Percentiles rank a stretch among this genome's conserved stretches.
These are phyloP conservation scores for Hansenula sp. DNA, from an alignment of 1,139 yeast species.

Conservation along the genomic window DNA sequence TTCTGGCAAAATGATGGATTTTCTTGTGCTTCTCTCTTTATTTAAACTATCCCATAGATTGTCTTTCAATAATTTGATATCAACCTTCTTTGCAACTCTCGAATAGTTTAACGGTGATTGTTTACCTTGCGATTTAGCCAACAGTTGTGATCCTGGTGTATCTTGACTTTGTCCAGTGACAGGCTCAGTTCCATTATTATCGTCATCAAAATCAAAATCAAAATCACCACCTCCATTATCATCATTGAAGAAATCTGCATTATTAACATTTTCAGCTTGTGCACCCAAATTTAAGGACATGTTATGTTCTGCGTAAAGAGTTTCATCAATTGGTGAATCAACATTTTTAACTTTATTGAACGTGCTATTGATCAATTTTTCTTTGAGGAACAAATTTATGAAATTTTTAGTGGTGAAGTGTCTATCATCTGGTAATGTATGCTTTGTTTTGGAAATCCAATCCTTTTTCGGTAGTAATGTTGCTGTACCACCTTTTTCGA, in stretches of 20 bases:
- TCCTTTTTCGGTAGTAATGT: constrained; percentile 40
- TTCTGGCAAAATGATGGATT: constrained; percentile 4
- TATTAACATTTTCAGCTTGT: constrained; percentile 9
- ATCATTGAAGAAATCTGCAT: constrained; percentile 32
- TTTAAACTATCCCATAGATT: constrained; percentile 71
- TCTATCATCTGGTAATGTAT: constrained; percentile 70
- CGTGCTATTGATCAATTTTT: constrained; percentile 36
- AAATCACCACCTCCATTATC: constrained; percentile 17
- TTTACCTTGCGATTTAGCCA: constrained; percentile 23
- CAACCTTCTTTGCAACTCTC: constrained; percentile 79
- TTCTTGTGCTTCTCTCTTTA: constrained; percentile 13
- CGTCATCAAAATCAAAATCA: constrained; percentile 10
- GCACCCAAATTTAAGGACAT: constrained; percentile 28
- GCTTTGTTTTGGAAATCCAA: constrained; percentile 35
- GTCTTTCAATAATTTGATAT: constrained; percentile 73
- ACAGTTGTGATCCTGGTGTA: constrained; percentile 15
- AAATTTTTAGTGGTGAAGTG: constrained; percentile 70
- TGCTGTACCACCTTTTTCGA: constrained; percentile 46
- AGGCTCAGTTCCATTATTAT: neutral
- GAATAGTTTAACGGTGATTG: constrained; percentile 53
- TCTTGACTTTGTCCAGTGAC: constrained; percentile 9
- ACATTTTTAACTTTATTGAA: constrained; percentile 20
- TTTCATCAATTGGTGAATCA: constrained; percentile 51
- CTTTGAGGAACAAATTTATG: constrained; percentile 67
- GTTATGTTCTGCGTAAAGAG: constrained; percentile 62